Percentiles rank a stretch among this genome's conserved stretches.
These are phyloP conservation scores for Picochlorum sp. DNA, from an alignment of 139 green algal genomes.

Conservation along the genomic window DNA sequence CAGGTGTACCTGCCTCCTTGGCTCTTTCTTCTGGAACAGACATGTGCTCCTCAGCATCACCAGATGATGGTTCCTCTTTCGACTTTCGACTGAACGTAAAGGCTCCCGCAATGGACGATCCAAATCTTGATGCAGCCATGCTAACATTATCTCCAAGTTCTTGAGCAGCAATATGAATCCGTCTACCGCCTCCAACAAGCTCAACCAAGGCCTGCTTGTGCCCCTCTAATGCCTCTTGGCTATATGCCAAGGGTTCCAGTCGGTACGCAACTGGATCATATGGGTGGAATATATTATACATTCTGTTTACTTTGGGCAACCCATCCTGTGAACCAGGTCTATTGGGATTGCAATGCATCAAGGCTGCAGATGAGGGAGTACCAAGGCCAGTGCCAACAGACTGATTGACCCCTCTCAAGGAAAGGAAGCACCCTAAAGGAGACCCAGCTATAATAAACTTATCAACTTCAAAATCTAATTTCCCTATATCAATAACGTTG, in stretches of 20 bases:
- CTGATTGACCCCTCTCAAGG: conserved; percentile 43
- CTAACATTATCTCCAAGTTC: conserved; percentile 36
- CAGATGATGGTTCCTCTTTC: not conserved
- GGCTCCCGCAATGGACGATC: conserved; percentile 12
- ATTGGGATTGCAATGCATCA: conserved; percentile 12
- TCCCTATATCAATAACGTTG: conserved; percentile 3
- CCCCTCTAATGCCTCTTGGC: not conserved
- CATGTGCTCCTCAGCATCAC: not conserved
- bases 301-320: conserved; percentile 39
- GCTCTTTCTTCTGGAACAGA: not conserved
- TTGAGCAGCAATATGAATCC: conserved; percentile 45
- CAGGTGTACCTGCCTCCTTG: not conserved
- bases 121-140: conserved; percentile 23
- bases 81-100: conserved; percentile 13
- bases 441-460: conserved; percentile 57
- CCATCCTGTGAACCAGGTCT: conserved; percentile 21
- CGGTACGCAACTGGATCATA: conserved; percentile 63
- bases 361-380: conserved; percentile 10
- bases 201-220: conserved; percentile 13
- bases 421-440: conserved; percentile 63
- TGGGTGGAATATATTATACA: conserved; percentile 66
- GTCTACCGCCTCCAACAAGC: conserved; percentile 29
- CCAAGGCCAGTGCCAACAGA: conserved; percentile 27
- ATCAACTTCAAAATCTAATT: conserved; percentile 45
- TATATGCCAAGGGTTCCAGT: conserved; percentile 47